Percentiles rank a stretch among this genome's conserved stretches.
These are phyloP conservation scores for Cyphellophora attinorum DNA, from an alignment of 2,329 filamentous ascomycete species.

Conservation along the genomic window DNA sequence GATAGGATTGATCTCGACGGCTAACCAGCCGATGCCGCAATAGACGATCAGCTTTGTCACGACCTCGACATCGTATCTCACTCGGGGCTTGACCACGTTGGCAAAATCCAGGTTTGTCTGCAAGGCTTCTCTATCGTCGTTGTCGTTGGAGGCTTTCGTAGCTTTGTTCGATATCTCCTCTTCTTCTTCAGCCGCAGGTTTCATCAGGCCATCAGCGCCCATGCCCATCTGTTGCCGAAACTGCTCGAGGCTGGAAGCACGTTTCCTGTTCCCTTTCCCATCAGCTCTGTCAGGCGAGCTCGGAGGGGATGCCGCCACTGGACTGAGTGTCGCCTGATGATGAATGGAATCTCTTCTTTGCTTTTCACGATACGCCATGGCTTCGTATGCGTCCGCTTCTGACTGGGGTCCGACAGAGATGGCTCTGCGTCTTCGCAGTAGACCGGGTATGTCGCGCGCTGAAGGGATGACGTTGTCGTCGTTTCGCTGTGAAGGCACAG, in stretches of 20 bases:
- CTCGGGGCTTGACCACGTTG: slow-evolving; percentile 71
- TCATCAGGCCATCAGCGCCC: slow-evolving; percentile 31
- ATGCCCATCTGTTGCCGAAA: slow-evolving; percentile 68
- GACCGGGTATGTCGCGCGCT: slow-evolving; percentile 74
- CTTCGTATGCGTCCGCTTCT: slow-evolving; percentile 92
- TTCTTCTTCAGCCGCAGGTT: slow-evolving; percentile 6
- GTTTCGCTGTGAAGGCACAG: slow-evolving; percentile 62
- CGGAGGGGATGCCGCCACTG: slow-evolving; percentile 3
- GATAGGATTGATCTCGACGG: slow-evolving; percentile 64
- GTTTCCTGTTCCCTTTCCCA: slow-evolving; percentile 11
- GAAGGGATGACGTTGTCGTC: slow-evolving; percentile 84
- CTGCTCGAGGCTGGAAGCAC: slow-evolving; percentile 41
- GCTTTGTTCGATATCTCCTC: not conserved
- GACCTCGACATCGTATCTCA: slow-evolving; percentile 96
- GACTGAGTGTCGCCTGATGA: no score
- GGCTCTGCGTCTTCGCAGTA: slow-evolving; percentile 67
- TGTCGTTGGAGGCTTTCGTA: not conserved
- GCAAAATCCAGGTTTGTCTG: slow-evolving; percentile 76
- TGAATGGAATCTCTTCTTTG: slow-evolving; percentile 50
- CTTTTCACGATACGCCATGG: slow-evolving; percentile 78
- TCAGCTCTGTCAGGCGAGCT: no score
- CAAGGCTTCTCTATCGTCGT: slow-evolving; percentile 28
- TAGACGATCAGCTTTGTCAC: slow-evolving; percentile 96
- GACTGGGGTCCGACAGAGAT: slow-evolving; percentile 87
- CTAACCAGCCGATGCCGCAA: slow-evolving; percentile 80